phyloP scores from a whole-genome alignment of 2,329 filamentous ascomycete species.

The Nemania bipapillata region DNA sequence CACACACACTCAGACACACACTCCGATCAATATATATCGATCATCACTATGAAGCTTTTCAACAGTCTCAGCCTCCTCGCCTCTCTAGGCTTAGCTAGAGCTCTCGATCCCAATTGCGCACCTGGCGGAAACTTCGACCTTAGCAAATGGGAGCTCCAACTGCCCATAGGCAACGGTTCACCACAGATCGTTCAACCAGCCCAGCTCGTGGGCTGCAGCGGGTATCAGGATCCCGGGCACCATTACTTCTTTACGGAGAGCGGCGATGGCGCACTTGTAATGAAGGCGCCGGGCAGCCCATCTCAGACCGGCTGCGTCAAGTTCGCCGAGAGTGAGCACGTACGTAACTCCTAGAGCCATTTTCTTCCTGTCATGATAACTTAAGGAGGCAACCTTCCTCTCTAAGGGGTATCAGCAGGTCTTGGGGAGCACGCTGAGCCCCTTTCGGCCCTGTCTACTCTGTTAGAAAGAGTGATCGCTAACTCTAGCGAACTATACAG shows the following conservation, averaged over 20 bases:
- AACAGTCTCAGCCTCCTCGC: constrained; percentile 19
- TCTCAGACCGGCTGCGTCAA: constrained; percentile 31
- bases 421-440: background rate
- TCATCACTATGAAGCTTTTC: constrained; percentile 24
- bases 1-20: no score
- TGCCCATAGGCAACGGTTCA: constrained; percentile 33
- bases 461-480: constrained; percentile 9
- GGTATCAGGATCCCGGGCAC: constrained; percentile 34
- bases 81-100: constrained; percentile 21
- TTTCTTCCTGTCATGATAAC: constrained; percentile 13
- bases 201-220: constrained; percentile 29
- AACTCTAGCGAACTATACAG: constrained; percentile 19
- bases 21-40: constrained; percentile 2
- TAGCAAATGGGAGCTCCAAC: constrained; percentile 35
- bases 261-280: constrained; percentile 32
- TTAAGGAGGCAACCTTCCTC: background rate
- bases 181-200: constrained; percentile 27
- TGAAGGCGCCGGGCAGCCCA: constrained; percentile 32
- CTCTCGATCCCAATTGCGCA: constrained; percentile 30
- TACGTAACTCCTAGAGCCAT: constrained; percentile 14
- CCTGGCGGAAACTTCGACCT: constrained; percentile 34
- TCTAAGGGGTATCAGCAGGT: constrained; percentile 8
- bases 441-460: background rate
- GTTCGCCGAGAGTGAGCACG: constrained; percentile 31
- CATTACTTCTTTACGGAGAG: constrained; percentile 36